Evolutionary conservation across 331 rosid species (phyloP), one percentile per base, ranked within the genome.

Genomic region (Prunus yedoensis): DNA sequence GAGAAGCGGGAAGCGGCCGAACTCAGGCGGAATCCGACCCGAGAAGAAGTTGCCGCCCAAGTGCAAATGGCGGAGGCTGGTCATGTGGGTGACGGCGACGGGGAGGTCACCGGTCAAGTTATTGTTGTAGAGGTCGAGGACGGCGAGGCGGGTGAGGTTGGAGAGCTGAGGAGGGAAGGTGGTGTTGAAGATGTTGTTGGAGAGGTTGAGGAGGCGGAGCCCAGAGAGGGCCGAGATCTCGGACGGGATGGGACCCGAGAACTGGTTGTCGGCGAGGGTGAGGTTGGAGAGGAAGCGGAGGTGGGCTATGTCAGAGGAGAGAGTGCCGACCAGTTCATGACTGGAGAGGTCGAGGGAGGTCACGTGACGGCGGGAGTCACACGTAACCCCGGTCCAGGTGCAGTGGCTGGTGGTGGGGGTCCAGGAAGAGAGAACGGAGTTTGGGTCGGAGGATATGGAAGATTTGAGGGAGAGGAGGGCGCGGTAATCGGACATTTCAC

Each of bases 41-140:
- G 78, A 6, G 78, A 94, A 94, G 78, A 83, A 92, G 87, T 92
- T 94, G 0, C 99, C 99, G 0, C 99, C 97, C 49, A 94, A 90
- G 68, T 94, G 97, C 82, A 94, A 82, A 75, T 94, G 92, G 3
- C 88, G 96, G 41, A 94, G 92, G 63, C 73, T 90, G 17, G 77
- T 76, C 81, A 94, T 77, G 60, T 84, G 64, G 0, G 88, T 69
- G 5, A 90, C 97, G 1, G 83, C 74, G 2, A 83, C 77, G 8
- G 99, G 99, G 47, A 94, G 84, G 0, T 58, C 78, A 0, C 99
- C 97, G 45, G 93, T 90, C 81, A 94, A 60, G 75, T 92, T 92
- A 56, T 94, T 94, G 83, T 94, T 92, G 74, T 94, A 94, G 18
- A 94, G 80, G 82, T 94, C 97, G 38, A 94, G 92, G 16, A 89